Evolutionary conservation across 2,329 filamentous ascomycete genomes (phyloP).

Genomic region (Ciborinia camelliae): DNA sequence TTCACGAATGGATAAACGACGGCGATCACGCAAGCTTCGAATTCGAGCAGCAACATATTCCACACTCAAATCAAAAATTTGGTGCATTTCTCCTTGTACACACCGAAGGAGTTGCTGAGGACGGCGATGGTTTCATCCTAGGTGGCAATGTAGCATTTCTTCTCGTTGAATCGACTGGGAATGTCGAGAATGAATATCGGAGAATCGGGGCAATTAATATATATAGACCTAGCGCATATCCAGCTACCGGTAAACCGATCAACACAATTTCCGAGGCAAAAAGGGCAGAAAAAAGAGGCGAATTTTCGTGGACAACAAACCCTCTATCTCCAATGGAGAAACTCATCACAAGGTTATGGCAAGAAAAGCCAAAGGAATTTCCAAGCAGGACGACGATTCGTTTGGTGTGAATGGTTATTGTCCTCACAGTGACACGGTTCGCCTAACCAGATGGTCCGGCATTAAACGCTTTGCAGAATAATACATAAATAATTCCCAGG

Average conservation of each 20-base stretch:
- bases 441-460: background rate
- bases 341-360: background rate
- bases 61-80: slow-evolving; percentile 20
- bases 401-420: background rate
- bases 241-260: background rate
- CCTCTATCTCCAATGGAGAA: background rate
- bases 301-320: slow-evolving; percentile 7
- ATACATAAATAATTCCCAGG: background rate
- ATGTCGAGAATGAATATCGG: slow-evolving; percentile 19
- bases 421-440: background rate
- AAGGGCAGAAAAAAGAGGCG: background rate
- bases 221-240: background rate
- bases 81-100: slow-evolving; percentile 20
- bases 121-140: background rate
- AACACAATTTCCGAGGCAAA: slow-evolving; percentile 6
- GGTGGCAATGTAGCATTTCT: slow-evolving; percentile 16
- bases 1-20: slow-evolving; percentile 14
- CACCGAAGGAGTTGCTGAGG: slow-evolving; percentile 16
- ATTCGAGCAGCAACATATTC: slow-evolving; percentile 24
- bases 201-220: slow-evolving; percentile 19
- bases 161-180: slow-evolving; percentile 22
- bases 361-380: slow-evolving; percentile 5
- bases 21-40: slow-evolving; percentile 17
- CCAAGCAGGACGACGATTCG: slow-evolving; percentile 10
- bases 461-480: background rate